Conservation (phyloP, 257 asterid species). For the Nicotiana otophora region DNA sequence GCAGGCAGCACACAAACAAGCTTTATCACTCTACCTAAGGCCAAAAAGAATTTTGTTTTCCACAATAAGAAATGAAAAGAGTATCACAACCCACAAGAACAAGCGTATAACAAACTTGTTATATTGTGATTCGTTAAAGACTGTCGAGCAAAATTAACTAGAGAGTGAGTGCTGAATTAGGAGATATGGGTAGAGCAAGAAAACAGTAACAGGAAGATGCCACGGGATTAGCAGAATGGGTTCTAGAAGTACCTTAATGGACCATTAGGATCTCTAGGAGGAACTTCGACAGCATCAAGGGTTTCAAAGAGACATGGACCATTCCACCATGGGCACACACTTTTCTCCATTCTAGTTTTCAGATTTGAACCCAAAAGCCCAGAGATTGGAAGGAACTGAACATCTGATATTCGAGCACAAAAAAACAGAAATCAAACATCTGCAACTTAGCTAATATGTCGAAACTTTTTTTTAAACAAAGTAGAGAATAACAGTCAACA, state of each 20-base stretch:
- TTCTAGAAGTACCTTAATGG: conserved; percentile 62
- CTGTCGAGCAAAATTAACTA: neutral
- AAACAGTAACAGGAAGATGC: neutral
- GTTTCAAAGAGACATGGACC: conserved; percentile 94
- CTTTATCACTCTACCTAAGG: neutral
- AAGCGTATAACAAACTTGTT: neutral
- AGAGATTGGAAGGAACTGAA: conserved; percentile 90
- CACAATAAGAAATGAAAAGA: neutral
- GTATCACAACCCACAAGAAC: neutral
- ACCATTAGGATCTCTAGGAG: conserved; percentile 82
- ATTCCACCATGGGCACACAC: conserved; percentile 79
- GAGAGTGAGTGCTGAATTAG: neutral
- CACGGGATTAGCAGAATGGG: neutral
- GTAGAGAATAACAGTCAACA: neutral
- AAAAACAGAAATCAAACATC: neutral
- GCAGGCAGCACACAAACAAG: neutral
- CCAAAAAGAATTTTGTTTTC: neutral
- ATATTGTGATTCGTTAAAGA: neutral
- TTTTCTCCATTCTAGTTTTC: conserved; percentile 59
- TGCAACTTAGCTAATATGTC: neutral
- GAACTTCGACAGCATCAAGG: conserved; percentile 82
- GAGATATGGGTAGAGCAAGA: neutral
- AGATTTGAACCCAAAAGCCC: conserved; percentile 80
- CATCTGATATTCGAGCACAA: conserved; percentile 17
- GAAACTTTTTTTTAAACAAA: neutral